Percentiles rank a stretch among this genome's conserved stretches.
Conservation (phyloP, 2,329 filamentous ascomycete genomes). For the Pseudogymnoascus sp. region DNA sequence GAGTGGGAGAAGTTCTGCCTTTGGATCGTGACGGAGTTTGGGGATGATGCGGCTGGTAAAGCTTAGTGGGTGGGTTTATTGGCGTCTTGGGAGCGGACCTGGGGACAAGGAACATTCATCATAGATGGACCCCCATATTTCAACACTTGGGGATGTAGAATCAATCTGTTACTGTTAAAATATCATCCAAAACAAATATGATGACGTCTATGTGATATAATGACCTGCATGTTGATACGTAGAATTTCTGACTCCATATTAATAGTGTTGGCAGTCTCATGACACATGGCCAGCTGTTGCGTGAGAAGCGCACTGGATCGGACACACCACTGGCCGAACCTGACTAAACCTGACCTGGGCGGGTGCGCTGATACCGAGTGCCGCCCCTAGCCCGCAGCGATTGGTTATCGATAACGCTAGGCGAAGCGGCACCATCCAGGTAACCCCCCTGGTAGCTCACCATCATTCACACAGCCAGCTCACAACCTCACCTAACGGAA, state of each 20-base stretch:
- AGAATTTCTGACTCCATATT: neutral
- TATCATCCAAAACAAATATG: neutral
- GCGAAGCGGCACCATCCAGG: constrained; percentile 5
- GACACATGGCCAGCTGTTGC: neutral
- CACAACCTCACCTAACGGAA: constrained; percentile 3
- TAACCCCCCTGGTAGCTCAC: constrained; percentile 2
- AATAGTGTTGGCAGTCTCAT: neutral
- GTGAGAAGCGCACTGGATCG: neutral
- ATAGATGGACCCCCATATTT: constrained; percentile 5
- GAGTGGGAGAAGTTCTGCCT: constrained; percentile 87
- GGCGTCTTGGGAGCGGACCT: neutral
- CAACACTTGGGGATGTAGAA: constrained; percentile 1
- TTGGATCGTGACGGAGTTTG: constrained; percentile 78
- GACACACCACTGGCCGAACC: neutral
- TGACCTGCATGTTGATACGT: neutral
- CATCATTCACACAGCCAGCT: constrained; percentile 2
- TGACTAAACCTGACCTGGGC: neutral
- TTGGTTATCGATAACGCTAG: constrained; percentile 8
- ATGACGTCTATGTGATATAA: neutral
- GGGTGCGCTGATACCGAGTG: constrained; percentile 2
- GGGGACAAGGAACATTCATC: neutral
- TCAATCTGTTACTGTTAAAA: neutral
- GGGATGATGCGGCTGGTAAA: constrained; percentile 27
- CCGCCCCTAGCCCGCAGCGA: neutral
- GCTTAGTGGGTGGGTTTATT: neutral